Evolutionary conservation across 768 basidiomycete species (phyloP).

Genomic region (Rhizopogon salebrosus): DNA sequence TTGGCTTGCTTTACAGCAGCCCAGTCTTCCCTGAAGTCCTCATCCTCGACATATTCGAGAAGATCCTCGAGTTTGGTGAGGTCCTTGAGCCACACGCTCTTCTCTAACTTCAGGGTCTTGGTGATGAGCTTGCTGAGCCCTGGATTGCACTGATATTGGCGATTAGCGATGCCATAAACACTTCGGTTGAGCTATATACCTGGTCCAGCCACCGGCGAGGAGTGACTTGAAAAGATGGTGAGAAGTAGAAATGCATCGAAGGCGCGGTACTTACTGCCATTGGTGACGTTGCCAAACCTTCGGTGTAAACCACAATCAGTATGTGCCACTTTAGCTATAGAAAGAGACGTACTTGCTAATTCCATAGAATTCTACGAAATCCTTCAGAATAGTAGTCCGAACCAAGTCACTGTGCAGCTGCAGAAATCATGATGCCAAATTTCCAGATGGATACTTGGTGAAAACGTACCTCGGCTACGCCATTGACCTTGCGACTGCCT

Average conservation of each 20-base stretch:
- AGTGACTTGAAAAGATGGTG: conserved; percentile 49
- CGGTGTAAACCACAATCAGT: conserved; percentile 12
- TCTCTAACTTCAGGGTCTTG: conserved; percentile 68
- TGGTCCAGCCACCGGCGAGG: conserved; percentile 92
- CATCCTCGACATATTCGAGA: conserved; percentile 64
- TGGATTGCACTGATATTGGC: conserved; percentile 71
- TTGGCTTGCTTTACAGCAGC: conserved; percentile 82
- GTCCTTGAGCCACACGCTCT: conserved; percentile 81
- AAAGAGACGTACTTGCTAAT: conserved; percentile 55
- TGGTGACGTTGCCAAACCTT: conserved; percentile 87
- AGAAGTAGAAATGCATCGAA: neutral
- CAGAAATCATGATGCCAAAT: neutral
- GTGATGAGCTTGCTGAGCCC: conserved; percentile 81
- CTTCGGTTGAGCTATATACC: conserved; percentile 23
- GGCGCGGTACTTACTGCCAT: conserved; percentile 63
- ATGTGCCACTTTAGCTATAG: neutral
- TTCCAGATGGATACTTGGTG: neutral
- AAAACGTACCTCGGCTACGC: conserved; percentile 76
- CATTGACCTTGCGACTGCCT: conserved; percentile 86
- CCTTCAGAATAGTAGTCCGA: conserved; percentile 75
- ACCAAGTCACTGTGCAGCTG: conserved; percentile 88
- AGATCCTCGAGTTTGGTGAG: conserved; percentile 75
- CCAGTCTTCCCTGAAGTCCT: conserved; percentile 76
- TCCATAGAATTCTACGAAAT: conserved; percentile 93
- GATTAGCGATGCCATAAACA: conserved; percentile 1